Evolutionary conservation across 345 rosid species (phyloP), one percentile per base, ranked within the genome.

Genomic region (Eucalyptus viminalis): DNA sequence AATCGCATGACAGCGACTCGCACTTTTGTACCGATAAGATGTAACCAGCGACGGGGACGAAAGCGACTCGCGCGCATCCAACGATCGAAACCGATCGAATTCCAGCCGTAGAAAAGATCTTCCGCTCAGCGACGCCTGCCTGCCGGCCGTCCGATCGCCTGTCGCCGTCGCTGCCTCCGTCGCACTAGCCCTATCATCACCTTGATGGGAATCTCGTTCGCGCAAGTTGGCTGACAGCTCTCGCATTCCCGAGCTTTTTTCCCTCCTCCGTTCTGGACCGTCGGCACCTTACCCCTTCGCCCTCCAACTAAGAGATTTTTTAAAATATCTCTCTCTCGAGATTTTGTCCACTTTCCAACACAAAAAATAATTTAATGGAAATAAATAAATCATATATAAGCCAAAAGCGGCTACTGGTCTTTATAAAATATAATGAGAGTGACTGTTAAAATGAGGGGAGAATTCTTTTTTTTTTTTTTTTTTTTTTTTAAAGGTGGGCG

Each of bases 181-280:
- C 81, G 44, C 81, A 21, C 45, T 37, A 19, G 0, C 45, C 69
- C 69, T 27, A 1, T 27, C 69, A 56, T 37, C 14, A 3, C 1
- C 25, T 2, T 6, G 83, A 11, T 21, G 40, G 58, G 37, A 24
- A 54, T 27, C 62, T 16, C 86, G 11, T 3, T 17, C 10, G 86
- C 89, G 83, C 92, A 87, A 91, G 89, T 88, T 88, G 91, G 76
- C 86, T 69, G 5, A 13, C 22, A 21, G 29, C 15, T 43, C 7
- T 11, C 62, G 22, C 45, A 15, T 8, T 15, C 19, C 15, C 12
- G 14, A 49, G 44, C 88, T 53, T 86, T 24, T 40, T 40, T 16
- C 11, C n/a, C 25, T 56, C 87, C 49, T 53, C 43, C 80, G 89
- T 89, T 93, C 67, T 92, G 92, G 92, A 92, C 96, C 96, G 94